A percentile compares a stretch with the other conserved stretches of the same genome.
These are phyloP conservation scores for Sesbania bispinosa DNA, from an alignment of 306 rosid genomes.

Conservation along the genomic window DNA sequence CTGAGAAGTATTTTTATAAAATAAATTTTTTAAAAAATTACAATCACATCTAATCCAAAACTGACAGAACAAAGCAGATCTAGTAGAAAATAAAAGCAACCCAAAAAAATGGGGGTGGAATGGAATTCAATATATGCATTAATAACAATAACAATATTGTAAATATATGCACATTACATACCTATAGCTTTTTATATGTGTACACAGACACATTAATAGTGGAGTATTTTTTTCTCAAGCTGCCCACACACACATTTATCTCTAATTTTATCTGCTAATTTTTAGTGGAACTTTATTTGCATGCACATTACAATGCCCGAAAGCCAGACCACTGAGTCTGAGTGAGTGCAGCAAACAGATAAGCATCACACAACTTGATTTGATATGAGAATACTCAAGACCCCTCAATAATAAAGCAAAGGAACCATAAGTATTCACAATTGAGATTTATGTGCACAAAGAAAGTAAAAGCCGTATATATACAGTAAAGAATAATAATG, in stretches of 20 bases:
- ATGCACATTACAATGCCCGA: background rate
- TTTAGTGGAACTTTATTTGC: background rate
- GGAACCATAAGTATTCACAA: background rate
- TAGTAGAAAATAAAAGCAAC: background rate
- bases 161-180: background rate
- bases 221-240: too few species aligned
- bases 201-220: too few species aligned
- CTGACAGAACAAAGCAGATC: background rate
- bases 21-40: too few species aligned
- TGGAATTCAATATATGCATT: background rate
- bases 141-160: background rate
- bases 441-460: background rate
- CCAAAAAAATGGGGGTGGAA: background rate
- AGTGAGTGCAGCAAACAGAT: background rate
- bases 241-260: background rate
- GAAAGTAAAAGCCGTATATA: too few species aligned
- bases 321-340: background rate
- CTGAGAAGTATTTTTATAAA: background rate
- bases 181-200: too few species aligned
- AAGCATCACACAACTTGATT: background rate
- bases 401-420: background rate
- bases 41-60: background rate
- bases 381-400: background rate
- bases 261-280: too few species aligned
- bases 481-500: background rate